These are phyloP conservation scores for Lyophyllum decastes DNA, from an alignment of 768 basidiomycete genomes.

Conservation along the genomic window DNA sequence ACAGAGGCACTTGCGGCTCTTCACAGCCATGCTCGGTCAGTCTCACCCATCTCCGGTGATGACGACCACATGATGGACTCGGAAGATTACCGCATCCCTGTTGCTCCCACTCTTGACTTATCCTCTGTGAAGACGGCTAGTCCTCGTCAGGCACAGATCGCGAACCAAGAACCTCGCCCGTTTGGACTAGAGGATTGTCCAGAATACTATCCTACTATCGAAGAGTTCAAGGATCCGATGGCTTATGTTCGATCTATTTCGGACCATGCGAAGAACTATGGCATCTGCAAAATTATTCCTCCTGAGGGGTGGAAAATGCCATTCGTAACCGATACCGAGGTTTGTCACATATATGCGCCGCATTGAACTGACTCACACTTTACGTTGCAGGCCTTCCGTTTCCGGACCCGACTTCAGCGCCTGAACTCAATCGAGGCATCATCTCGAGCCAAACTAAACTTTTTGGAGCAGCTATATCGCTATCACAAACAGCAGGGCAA, in stretches of 20 bases:
- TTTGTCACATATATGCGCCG: slow-evolving; percentile 36
- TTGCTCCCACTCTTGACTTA: slow-evolving; percentile 65
- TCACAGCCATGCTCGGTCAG: slow-evolving; percentile 63
- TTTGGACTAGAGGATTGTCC: slow-evolving; percentile 92
- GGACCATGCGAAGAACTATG: slow-evolving; percentile 69
- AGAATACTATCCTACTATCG: slow-evolving; percentile 82
- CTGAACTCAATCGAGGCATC: slow-evolving; percentile 98
- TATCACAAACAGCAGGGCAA: slow-evolving; percentile 97
- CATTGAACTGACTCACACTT: slow-evolving; percentile 39
- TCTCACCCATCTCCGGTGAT: slow-evolving; percentile 56
- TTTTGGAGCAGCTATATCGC: slow-evolving; percentile 93
- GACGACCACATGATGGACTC: slow-evolving; percentile 47
- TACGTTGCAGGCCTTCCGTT: slow-evolving; percentile 77
- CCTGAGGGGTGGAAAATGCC: slow-evolving; percentile 95
- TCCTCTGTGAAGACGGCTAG: slow-evolving; percentile 69
- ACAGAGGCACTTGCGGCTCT: slow-evolving; percentile 83
- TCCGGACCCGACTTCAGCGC: slow-evolving; percentile 92
- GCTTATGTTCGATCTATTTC: slow-evolving; percentile 85
- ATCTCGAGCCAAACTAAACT: slow-evolving; percentile 95
- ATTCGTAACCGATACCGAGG: slow-evolving; percentile 93
- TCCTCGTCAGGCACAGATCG: slow-evolving; percentile 41
- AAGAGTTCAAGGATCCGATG: slow-evolving; percentile 95
- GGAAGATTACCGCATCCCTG: slow-evolving; percentile 60
- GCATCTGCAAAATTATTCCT: slow-evolving; percentile 96
- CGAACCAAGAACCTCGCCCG: slow-evolving; percentile 54